phyloP scores from a whole-genome alignment of 1,284 basidiomycete genomes.

The Fomitopsis palustris region DNA sequence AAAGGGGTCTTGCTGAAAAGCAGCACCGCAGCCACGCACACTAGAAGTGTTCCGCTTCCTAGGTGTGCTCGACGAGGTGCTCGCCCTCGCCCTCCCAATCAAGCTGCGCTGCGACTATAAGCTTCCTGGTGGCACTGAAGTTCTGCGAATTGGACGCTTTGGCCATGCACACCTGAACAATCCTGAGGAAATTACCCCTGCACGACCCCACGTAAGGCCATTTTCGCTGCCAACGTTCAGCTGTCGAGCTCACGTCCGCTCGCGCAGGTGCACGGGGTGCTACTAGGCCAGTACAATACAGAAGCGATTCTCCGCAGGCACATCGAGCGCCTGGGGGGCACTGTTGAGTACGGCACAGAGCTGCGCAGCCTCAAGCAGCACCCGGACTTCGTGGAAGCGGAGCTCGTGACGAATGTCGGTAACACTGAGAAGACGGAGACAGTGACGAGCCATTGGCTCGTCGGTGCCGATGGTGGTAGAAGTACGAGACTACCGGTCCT shows the following conservation, averaged over 20 bases:
- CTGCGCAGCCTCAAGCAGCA: constrained; percentile 23
- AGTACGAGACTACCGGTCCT: constrained; percentile 13
- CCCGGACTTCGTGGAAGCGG: constrained; percentile 15
- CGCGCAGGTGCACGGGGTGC: background rate
- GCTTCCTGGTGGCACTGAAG: constrained; percentile 8
- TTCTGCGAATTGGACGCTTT: background rate
- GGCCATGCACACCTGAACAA: constrained; percentile 2
- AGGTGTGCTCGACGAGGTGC: constrained; percentile 11
- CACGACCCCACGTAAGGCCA: constrained; percentile 14
- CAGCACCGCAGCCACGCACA: constrained; percentile 9
- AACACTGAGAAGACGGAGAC: constrained; percentile 2
- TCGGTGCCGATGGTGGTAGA: constrained; percentile 34
- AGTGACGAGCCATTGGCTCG: constrained; percentile 18
- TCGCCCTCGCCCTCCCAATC: background rate
- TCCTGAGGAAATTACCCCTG: constrained; percentile 6
- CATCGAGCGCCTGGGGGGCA: constrained; percentile 18
- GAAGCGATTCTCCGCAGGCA: constrained; percentile 26
- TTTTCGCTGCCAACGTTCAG: background rate
- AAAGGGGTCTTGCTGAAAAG: background rate
- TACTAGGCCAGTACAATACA: constrained; percentile 24
- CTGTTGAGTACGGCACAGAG: constrained; percentile 27
- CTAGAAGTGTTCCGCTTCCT: constrained; percentile 12
- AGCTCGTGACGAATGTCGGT: constrained; percentile 4
- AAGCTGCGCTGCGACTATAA: constrained; percentile 5
- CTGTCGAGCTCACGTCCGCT: background rate